Base-by-base conservation (phyloP, 768 basidiomycete species). In the Amanita molliuscula region DNA sequence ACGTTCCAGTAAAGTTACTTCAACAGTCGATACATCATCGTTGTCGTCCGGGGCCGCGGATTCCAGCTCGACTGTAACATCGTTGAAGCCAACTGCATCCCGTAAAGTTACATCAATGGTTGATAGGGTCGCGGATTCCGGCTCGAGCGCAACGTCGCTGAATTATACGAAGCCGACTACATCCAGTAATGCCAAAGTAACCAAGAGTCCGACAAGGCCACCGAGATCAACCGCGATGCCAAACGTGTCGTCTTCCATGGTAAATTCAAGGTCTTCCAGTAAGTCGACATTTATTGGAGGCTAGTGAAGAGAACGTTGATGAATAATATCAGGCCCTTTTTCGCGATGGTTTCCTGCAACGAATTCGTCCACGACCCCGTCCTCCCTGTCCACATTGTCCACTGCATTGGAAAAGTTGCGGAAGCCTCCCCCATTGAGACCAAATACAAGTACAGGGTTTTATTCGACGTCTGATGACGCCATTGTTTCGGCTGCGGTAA, bases 371-470 rank as follows among this genome's bases (percentile, higher is more conserved):
- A 62, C 20, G 9, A 64, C 61, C 2, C 45, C 66, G 13, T 75
- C 77, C 3, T 76, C 82, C 0, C 62, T 88, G n/a, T 77, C 78
- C 4, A 83, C 74, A 4, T 67, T 88, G 11, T 78, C 82, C 7
- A 73, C 71, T 53, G 86, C 86, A 2, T 65, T 89, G 23, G 80
- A 87, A 59, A 84, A 81, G 58, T 69, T 88, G n/a, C 71, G 73
- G 23, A 75, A 77, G 61, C 84, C 81, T 0, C 74, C 81, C 2
- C 85, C 83, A 3, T 71, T 70, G 20, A 63, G 84, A 36, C 84
- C 86, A 1, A 84, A 75, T 48, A 84, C 84, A 2, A 84, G 79
- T 50, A 64, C 87, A 67, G 86, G 83, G 28, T 84, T 87, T 61
- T 75, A 77, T 47, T 62, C 59, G 31, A 68, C 70, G 20, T 55